phyloP scores from a whole-genome alignment of 2,329 filamentous ascomycete species.

The Graphilbum sp. region DNA sequence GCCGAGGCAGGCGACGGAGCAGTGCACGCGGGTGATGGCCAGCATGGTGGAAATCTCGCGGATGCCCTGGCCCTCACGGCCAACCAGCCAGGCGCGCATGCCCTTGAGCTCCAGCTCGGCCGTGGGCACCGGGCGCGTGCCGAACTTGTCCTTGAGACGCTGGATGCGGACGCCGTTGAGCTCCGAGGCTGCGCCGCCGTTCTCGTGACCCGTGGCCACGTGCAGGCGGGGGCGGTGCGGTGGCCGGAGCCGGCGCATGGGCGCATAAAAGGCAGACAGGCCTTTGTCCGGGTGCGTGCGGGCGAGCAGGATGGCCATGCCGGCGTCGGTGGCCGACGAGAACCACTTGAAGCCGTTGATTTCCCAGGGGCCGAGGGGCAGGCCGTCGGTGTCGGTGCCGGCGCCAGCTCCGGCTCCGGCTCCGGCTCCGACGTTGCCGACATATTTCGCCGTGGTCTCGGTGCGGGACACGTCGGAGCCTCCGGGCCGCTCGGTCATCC shows the following conservation, averaged over 20 bases:
- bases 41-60: constrained; percentile 52
- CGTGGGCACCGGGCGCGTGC: constrained; percentile 53
- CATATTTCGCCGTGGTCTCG: constrained; percentile 39
- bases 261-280: constrained; percentile 48
- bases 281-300: constrained; percentile 31
- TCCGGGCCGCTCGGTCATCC: constrained; percentile 60
- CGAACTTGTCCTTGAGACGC: constrained; percentile 56
- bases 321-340: constrained; percentile 47
- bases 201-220: too few species aligned
- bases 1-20: constrained; percentile 33
- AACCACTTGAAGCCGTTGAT: constrained; percentile 61
- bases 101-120: constrained; percentile 51
- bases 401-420: constrained; percentile 9
- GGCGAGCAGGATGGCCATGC: constrained; percentile 49
- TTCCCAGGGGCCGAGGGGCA: constrained; percentile 37
- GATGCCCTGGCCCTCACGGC: constrained; percentile 48
- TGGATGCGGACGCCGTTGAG: constrained; percentile 54
- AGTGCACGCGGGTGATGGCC: constrained; percentile 48
- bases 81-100: constrained; percentile 51
- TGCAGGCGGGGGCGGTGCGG: too few species aligned
- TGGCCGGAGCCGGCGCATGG: constrained; percentile 30
- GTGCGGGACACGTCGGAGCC: constrained; percentile 54
- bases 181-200: too few species aligned
- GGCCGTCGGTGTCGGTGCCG: constrained; percentile 11
- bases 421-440: constrained; percentile 11